Conservation (phyloP, 169 alveolate species). For the Ichthyophthirius multifiliis region DNA sequence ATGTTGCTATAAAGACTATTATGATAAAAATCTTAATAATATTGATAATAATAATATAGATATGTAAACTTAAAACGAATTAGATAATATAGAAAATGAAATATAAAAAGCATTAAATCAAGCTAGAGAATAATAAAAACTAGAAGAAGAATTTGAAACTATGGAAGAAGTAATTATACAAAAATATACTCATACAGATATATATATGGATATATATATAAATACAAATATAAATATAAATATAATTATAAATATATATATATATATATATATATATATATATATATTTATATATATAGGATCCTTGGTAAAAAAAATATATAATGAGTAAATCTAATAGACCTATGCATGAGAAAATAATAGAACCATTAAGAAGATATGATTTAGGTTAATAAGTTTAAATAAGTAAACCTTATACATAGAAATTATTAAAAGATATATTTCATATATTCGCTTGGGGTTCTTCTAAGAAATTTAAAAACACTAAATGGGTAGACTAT, state of each 20-base stretch:
- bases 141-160: neutral
- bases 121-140: neutral
- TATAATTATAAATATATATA: too few relatives aligned
- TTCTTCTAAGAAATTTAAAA: neutral
- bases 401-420: neutral
- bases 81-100: too few relatives aligned
- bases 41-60: neutral
- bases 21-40: neutral
- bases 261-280: too few relatives aligned
- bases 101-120: too few relatives aligned
- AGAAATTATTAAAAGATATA: neutral
- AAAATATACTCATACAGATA: too few relatives aligned
- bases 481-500: neutral
- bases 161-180: neutral
- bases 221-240: too few relatives aligned
- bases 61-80: neutral
- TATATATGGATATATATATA: too few relatives aligned
- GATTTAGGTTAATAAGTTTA: neutral
- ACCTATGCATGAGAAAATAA: neutral
- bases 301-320: neutral
- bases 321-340: neutral
- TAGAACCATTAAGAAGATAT: slow-evolving; percentile 17
- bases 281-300: neutral
- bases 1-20: slow-evolving; percentile 6
- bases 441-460: slow-evolving; percentile 9